Base-by-base conservation (phyloP, 2,329 filamentous ascomycete genomes). In the Ophiostoma sp. region DNA sequence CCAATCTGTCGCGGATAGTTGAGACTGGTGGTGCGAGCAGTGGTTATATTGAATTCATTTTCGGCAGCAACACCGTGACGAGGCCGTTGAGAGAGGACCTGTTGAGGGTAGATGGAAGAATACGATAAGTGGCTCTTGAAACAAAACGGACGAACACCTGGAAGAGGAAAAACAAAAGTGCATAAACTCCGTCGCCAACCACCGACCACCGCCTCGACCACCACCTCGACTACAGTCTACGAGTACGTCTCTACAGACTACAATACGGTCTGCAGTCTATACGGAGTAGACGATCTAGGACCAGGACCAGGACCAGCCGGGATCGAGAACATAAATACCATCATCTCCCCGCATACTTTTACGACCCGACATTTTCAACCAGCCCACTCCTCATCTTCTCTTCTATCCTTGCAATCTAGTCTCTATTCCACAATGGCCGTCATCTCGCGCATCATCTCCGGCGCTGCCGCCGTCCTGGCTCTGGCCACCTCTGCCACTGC, bases 361-460 rank as follows among this genome's bases (percentile, higher is more conserved):
- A 27, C 27, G 27, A 27, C 27, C 27, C 27, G 27, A 27, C 2
- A 44, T 36, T 55, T 36, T 27, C 11, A 60, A 27, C 49, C 49
- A 55, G 49, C 27, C 49, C 27, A 60, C 55, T 60, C 55, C 36
- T 38, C 27, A 14, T 60, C 55, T 60, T 55, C 27, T 14, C 55
- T 14, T 38, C 27, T 60, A 12, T 8, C 55, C 27, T 18, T 14
- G 12, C 55, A 8, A 38, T 38, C 7, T 27, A 5, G n/a, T 55
- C 49, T 12, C 42, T 45, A 8, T 45, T 45, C 42, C 42, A 62
- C 16, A 45, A 67, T 67, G 66, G 41, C 65, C 58, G 66, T 67
- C 55, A n/a, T 68, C 60, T 71, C 69, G 2, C 66, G 69, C 49
- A 49, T 71, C n/a, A 41, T 71, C 5, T 27, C 64, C 60, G 44